Evolutionary conservation across 257 asterid genomes (phyloP).

Genomic region (Solanum acaule): DNA sequence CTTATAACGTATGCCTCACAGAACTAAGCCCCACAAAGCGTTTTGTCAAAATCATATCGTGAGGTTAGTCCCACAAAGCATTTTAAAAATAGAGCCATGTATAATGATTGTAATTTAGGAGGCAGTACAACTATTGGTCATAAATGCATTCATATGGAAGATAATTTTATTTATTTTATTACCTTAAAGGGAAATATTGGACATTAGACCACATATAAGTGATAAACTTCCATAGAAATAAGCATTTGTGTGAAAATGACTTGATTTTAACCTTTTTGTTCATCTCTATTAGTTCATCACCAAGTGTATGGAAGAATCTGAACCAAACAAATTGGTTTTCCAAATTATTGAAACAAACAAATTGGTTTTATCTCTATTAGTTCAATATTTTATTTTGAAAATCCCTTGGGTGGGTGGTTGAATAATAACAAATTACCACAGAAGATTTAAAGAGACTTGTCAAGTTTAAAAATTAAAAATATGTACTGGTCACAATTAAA

Average conservation of each 20-base stretch:
- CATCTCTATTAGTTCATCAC: neutral
- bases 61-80: fast-evolving
- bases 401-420: neutral
- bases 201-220: neutral
- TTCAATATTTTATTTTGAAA: neutral
- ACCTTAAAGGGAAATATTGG: neutral
- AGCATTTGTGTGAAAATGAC: neutral
- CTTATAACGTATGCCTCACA: too few relatives aligned
- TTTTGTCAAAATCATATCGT: neutral
- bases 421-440: neutral
- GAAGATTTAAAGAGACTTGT: neutral
- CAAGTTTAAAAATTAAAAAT: neutral
- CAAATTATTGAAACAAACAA: too few relatives aligned
- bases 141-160: neutral
- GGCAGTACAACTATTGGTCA: neutral
- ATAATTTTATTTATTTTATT: neutral
- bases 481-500: neutral
- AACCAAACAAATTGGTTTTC: neutral
- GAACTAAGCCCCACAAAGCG: neutral
- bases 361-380: too few relatives aligned
- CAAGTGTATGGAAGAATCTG: neutral
- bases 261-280: neutral
- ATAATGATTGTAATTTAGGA: neutral
- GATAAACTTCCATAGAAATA: neutral
- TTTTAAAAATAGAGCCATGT: neutral